Evolutionary conservation across 352 stramenopile genomes (phyloP).

Genomic region (Globisporangium camurandrum): DNA sequence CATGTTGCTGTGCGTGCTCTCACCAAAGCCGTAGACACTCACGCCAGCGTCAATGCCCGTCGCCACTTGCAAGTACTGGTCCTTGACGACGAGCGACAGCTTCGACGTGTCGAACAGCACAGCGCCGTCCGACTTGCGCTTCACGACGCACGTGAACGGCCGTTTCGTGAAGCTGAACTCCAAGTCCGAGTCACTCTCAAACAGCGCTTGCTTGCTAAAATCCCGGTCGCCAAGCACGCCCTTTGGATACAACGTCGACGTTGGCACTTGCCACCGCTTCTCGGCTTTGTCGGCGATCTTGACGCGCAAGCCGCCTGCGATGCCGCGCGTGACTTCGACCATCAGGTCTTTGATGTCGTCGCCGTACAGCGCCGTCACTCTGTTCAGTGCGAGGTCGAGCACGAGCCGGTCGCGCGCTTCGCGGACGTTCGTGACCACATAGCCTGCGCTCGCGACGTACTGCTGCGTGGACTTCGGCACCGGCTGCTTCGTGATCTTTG

Average conservation of each 20-base stretch:
- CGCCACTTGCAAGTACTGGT: slow-evolving; percentile 57
- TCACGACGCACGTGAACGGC: slow-evolving; percentile 31
- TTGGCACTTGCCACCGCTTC: slow-evolving; percentile 18
- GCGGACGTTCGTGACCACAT: slow-evolving; percentile 18
- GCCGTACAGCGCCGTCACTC: slow-evolving; percentile 17
- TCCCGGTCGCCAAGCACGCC: slow-evolving; percentile 2
- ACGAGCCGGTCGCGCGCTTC: slow-evolving; percentile 10
- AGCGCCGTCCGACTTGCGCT: slow-evolving; percentile 22
- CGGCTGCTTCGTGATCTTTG: slow-evolving; percentile 17
- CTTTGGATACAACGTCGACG: slow-evolving; percentile 6
- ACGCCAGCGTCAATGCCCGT: slow-evolving; percentile 16
- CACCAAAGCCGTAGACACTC: slow-evolving; percentile 38
- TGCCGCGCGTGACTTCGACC: slow-evolving; percentile 24
- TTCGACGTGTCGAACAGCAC: slow-evolving; percentile 45
- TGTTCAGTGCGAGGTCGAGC: slow-evolving; percentile 19
- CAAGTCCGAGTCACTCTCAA: slow-evolving; percentile 12
- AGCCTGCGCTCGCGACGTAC: slow-evolving; percentile 20
- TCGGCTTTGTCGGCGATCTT: slow-evolving; percentile 19
- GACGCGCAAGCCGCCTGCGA: slow-evolving; percentile 11
- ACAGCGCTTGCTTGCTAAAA: slow-evolving; percentile 7
- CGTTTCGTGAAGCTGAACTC: slow-evolving; percentile 27
- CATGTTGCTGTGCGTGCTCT: slow-evolving; percentile 30
- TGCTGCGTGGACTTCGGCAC: slow-evolving; percentile 12
- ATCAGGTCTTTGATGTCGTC: slow-evolving; percentile 30
- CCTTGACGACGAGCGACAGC: slow-evolving; percentile 23